A percentile compares a stretch with the other conserved stretches of the same genome.
phyloP scores from a whole-genome alignment of 2,329 filamentous ascomycete genomes.

The Epichloe festucae region DNA sequence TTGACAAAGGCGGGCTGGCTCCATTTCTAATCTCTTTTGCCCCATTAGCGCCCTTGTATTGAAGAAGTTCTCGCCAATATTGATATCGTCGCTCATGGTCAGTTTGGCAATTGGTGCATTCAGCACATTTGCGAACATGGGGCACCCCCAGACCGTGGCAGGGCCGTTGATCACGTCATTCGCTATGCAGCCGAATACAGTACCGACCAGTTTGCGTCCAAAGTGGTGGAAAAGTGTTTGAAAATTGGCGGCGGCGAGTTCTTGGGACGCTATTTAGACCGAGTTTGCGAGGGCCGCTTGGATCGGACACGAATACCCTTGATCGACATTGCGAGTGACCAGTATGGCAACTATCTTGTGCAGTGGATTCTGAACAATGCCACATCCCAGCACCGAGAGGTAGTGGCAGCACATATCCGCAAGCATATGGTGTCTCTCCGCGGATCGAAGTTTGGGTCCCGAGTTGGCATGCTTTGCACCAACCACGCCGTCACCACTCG shows the following conservation, averaged over 20 bases:
- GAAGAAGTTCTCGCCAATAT: conserved; percentile 93
- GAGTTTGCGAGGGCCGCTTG: conserved; percentile 80
- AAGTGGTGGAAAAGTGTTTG: conserved; percentile 97
- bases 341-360: conserved; percentile 96
- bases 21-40: neutral
- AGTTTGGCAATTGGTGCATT: conserved; percentile 99
- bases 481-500: conserved; percentile 84
- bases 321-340: conserved; percentile 96
- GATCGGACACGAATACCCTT: conserved; percentile 92
- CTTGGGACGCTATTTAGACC: conserved; percentile 79
- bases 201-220: conserved; percentile 97
- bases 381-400: conserved; percentile 74
- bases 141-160: conserved; percentile 80
- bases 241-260: conserved; percentile 92
- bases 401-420: conserved; percentile 85
- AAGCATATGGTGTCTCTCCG: conserved; percentile 99
- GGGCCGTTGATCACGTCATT: conserved; percentile 91
- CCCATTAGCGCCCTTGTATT: conserved; percentile 79
- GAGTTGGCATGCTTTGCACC: conserved; percentile 97
- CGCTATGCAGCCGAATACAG: conserved; percentile 91
- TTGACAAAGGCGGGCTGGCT: neutral
- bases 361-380: conserved; percentile 94
- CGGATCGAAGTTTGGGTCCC: conserved; percentile 95
- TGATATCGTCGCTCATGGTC: conserved; percentile 89
- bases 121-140: conserved; percentile 98